Base-by-base conservation (phyloP, 2,329 filamentous ascomycete genomes). In the Penicillium sp. region DNA sequence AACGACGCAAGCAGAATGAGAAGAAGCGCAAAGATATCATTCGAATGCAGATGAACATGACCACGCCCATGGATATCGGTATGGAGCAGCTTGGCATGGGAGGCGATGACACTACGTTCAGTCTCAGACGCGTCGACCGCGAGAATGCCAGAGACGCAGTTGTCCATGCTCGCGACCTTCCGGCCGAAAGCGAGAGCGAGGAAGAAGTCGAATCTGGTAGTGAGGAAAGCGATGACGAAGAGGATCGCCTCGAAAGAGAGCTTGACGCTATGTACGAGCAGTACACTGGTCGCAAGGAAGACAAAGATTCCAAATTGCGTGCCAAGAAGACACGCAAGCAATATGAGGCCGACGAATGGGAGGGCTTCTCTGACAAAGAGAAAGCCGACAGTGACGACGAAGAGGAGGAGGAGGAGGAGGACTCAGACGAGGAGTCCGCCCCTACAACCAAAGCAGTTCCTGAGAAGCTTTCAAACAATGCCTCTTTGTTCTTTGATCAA, bases 21-120 rank as follows among this genome's bases (percentile, higher is more conserved):
- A 84, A 84, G 69, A 97, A 95, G 72, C 88, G 93, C 60, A 93
- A 88, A 60, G 93, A 97, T 57, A 89, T 97, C 52, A 79, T 95
- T n/a, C 84, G 93, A 29, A 87, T 99, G 86, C 93, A 99, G 71
- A 83, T 99, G 76, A 86, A 96, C 73, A 99, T 99, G 93, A 86
- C 86, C 2, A 88, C 90, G 0, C 93, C 93, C 7, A 93, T 89
- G 78, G 93, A 99, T 57, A 95, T 99, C 55, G 93, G 93, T 63
- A 81, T 95, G 74, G 93, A 95, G 66, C 89, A 93, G 70, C 74
- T 81, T 19, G 89, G 89, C 0, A 87, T 88, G 0, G 77, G 81
- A 41, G 91, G 89, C 19, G 84, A 89, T 35, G 88, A 89, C 38
- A 78, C 88, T 25, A 93, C 95, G 77, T 99, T 99, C 67, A 83